Evolutionary conservation across 768 basidiomycete species (phyloP).

Genomic region (Amanita muscaria): DNA sequence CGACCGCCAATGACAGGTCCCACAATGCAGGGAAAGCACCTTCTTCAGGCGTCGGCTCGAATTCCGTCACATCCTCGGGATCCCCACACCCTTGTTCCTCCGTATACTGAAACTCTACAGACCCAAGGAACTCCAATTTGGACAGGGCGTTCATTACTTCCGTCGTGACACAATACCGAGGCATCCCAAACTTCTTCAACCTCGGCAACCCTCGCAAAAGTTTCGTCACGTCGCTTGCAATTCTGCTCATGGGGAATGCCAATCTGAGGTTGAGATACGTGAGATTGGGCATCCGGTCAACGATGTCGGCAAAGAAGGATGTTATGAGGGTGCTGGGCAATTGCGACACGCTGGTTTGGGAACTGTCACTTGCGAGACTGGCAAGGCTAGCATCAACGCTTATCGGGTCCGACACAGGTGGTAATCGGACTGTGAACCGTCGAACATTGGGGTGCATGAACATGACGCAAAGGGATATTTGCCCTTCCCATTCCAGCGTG

Average conservation of each 20-base stretch:
- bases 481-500: slow-evolving; percentile 38
- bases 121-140: slow-evolving; percentile 29
- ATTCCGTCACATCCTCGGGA: slow-evolving; percentile 32
- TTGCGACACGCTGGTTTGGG: slow-evolving; percentile 12
- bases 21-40: slow-evolving; percentile 46
- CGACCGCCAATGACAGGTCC: slow-evolving; percentile 41
- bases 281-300: slow-evolving; percentile 43
- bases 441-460: slow-evolving; percentile 49
- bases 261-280: slow-evolving; percentile 39
- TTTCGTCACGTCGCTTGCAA: slow-evolving; percentile 31
- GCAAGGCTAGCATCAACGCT: slow-evolving; percentile 23
- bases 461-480: slow-evolving; percentile 28
- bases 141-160: slow-evolving; percentile 39
- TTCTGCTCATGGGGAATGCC: slow-evolving; percentile 26
- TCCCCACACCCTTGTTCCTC: slow-evolving; percentile 39
- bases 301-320: slow-evolving; percentile 21
- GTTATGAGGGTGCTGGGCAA: slow-evolving; percentile 20
- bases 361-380: slow-evolving; percentile 14
- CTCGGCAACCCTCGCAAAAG: slow-evolving; percentile 33
- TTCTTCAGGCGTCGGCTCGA: slow-evolving; percentile 34
- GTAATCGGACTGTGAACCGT: slow-evolving; percentile 4
- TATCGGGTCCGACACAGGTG: slow-evolving; percentile 15
- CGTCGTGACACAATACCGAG: slow-evolving; percentile 43
- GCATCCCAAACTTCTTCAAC: slow-evolving; percentile 40
- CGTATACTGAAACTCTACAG: slow-evolving; percentile 48